Percentiles rank a stretch among this genome's conserved stretches.
These are phyloP conservation scores for Penicillium hordei DNA, from an alignment of 2,329 filamentous ascomycete species.

Conservation along the genomic window DNA sequence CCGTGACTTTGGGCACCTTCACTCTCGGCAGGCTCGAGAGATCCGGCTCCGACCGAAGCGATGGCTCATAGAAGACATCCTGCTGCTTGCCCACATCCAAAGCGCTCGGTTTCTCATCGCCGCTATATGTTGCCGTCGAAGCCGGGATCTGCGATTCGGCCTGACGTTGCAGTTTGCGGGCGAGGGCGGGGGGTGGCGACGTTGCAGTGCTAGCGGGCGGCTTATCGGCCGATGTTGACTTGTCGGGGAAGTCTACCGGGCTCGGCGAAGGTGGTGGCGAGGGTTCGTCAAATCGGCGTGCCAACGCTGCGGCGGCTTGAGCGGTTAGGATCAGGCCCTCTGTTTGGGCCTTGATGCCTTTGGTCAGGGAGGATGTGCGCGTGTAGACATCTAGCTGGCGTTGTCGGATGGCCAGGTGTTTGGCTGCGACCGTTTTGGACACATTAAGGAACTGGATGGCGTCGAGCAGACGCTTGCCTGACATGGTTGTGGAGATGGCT, in stretches of 20 bases:
- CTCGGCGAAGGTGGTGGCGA: slow-evolving; percentile 30
- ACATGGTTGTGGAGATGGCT: slow-evolving; percentile 41
- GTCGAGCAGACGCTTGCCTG: slow-evolving; percentile 66
- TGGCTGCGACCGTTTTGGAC: slow-evolving; percentile 65
- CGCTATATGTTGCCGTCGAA: slow-evolving; percentile 46
- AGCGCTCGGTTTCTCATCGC: slow-evolving; percentile 26
- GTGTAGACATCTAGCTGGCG: slow-evolving; percentile 64
- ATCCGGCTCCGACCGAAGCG: slow-evolving; percentile 48
- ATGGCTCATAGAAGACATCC: slow-evolving; percentile 58
- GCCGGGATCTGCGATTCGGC: slow-evolving; percentile 56
- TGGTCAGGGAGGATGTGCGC: slow-evolving; percentile 64
- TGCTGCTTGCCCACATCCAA: slow-evolving; percentile 54
- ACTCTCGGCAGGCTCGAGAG: slow-evolving; percentile 55
- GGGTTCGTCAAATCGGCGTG: slow-evolving; percentile 56
- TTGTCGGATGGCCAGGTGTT: slow-evolving; percentile 60
- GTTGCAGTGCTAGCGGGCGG: slow-evolving; percentile 3
- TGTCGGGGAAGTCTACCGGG: slow-evolving; percentile 28
- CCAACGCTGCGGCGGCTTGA: slow-evolving; percentile 60
- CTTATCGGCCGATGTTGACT: slow-evolving; percentile 28
- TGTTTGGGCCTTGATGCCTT: slow-evolving; percentile 61
- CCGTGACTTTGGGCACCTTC: slow-evolving; percentile 56
- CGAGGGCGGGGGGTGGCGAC: slow-evolving; percentile 43
- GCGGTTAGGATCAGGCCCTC: slow-evolving; percentile 62
- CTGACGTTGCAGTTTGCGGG: slow-evolving; percentile 49
- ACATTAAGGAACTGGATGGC: slow-evolving; percentile 68